Evolutionary conservation across 169 alveolate species (phyloP).

Genomic region (Besnoitia besnoiti): DNA sequence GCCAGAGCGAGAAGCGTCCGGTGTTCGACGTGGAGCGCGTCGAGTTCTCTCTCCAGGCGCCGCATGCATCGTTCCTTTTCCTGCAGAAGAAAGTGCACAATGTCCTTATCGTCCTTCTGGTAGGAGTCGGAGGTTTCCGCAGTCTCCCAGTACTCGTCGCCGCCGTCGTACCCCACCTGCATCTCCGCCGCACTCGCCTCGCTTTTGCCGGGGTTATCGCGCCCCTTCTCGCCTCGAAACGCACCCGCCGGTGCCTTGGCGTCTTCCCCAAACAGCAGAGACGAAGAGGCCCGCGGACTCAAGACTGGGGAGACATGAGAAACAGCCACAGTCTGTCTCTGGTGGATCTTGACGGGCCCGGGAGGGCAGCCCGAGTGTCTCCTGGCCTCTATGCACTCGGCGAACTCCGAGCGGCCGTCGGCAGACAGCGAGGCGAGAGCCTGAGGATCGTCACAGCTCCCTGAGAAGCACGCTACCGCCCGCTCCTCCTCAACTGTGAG

Average conservation of each 20-base stretch:
- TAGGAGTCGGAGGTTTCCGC: neutral
- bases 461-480: constrained; percentile 20
- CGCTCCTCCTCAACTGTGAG: constrained; percentile 26
- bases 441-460: neutral
- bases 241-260: no score
- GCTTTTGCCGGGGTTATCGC: neutral
- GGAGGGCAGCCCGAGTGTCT: no score
- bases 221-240: no score
- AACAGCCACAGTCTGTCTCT: no score
- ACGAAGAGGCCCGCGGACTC: no score
- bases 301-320: no score
- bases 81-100: neutral
- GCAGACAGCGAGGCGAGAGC: neutral
- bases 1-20: neutral
- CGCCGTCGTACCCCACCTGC: neutral
- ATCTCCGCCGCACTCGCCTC: neutral
- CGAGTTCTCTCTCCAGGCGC: neutral
- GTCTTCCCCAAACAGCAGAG: no score
- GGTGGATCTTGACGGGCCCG: no score
- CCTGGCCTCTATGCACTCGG: no score
- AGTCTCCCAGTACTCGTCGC: no score
- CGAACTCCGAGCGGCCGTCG: neutral
- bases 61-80: constrained; percentile 6
- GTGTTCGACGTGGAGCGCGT: neutral
- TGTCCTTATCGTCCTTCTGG: neutral